Base-by-base conservation (phyloP, 495 filamentous ascomycete species). In the Penicillium crystallinum region DNA sequence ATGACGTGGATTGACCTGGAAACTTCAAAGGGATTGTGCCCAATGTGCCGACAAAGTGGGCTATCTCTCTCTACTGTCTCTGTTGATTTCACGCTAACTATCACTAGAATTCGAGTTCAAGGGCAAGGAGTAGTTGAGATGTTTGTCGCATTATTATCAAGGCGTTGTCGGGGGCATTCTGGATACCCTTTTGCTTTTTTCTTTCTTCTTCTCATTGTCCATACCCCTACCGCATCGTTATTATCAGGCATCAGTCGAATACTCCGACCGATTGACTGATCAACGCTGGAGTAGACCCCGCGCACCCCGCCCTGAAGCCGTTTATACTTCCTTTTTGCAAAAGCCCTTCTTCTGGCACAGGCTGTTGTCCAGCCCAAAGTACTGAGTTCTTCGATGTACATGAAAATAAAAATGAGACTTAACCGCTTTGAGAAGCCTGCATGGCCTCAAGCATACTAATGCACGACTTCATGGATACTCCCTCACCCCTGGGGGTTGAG, bases 41-140 rank as follows among this genome's bases (percentile, higher is more conserved):
- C 93, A 14, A 97, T 99, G 95, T 99, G 93, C 63, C 81, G 93
- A 45, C 93, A 97, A 69, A 91, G 90, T 93, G 79, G 70, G 85
- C 66, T 61, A 29, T 51, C 19, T 15, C 31, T 15, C 30, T 29
- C 33, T 31, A 30, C 25, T 35, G 31, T 31, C 44, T 36, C 41
- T 61, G 21, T 54, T 17, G 39, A n/a, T 37, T 11, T 29, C 11
- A 42, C 3, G 25, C 62, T 72, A 63, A 72, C 19, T 9, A n/a
- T 18, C 57, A 45, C 17, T 56, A 88, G 85, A 82, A 63, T 89
- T 89, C 58, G 86, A 88, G 64, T 88, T 84, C 83, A 81, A 80
- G 55, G 71, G 62, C 39, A 70, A 71, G 17, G 69, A 75, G 60
- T 72, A 65, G 70, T 11, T 33, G 30, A 57, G 47, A 19, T 31